Base-by-base conservation (phyloP, 2,329 filamentous ascomycete genomes). In the Pestalotiopsis sp. region DNA sequence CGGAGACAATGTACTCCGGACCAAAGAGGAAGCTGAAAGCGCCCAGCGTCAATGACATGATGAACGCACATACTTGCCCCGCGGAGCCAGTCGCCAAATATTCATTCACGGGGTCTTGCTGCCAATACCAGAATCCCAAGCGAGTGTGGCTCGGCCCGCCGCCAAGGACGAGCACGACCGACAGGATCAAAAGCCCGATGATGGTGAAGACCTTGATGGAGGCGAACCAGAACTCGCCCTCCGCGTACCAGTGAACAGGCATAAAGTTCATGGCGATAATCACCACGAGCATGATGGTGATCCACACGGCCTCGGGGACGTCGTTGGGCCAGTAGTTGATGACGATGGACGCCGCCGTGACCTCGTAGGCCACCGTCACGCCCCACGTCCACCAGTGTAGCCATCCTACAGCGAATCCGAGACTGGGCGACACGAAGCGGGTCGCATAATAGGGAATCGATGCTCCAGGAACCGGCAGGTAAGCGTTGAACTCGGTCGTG, bases 201-300 rank as follows among this genome's bases (percentile, higher is more conserved):
- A 87, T 86, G 14, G 82, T 80, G 9, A 85, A 77, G 52, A 87
- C 80, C 73, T 87, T 87, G 71, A 86, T 77, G 0, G 80, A 75
- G 4, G 83, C 81, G 64, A 86, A 84, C 75, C 80, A 83, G 73
- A 86, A 87, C 73, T 88, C 86, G 1, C 82, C 78, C 73, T 88
- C 85, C 2, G 85, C 86, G 68, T 85, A 87, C 68, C 82, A 76
- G 4, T 74, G 72, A 3, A 85, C 83, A 1, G 81, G 79, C 66
- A 80, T 78, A 70, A 78, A 79, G 68, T 82, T 85, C 36, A 83
- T 73, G 4, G 78, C 56, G 6, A 83, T 70, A 12, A 84, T 79
- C 2, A 82, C 77, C 70, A 80, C 69, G 4, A 81, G 71, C n/a
- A 84, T 70, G 17, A 83, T 76, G 4, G 81, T 79, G 38, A 86